Base-by-base conservation (phyloP, 2,329 filamentous ascomycete genomes). In the Monosporascus sp. region DNA sequence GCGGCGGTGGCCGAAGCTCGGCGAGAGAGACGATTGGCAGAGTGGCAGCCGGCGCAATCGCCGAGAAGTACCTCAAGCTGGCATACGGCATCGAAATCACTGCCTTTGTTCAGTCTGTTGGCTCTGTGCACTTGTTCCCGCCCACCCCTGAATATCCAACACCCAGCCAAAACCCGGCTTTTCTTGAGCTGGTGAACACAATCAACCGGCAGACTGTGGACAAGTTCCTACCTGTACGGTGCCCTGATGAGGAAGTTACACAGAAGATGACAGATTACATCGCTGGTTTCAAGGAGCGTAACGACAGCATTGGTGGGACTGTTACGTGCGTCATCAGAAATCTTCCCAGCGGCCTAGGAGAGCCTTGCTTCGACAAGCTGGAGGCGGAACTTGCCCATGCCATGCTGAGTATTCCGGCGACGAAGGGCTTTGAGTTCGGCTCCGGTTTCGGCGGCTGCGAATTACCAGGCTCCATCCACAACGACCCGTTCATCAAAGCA, bases 21-120 rank as follows among this genome's bases (percentile, higher is more conserved):
- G 94, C 94, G n/a, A 81, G 93, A 60, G 93, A 97, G 80, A 97
- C 93, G 11, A 96, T 97, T 68, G 91, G 88, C 59, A 84, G 93
- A 62, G 93, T 97, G 22, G 92, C 93, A 49, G 92, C 92, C 20
- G 91, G 92, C 54, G 89, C 91, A 44, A 91, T 97, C 63, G 91
- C 91, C 38, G 93, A 99, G 71, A 96, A 97, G 72, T 97, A 93
- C 77, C 81, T 97, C 37, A 79, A 76, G 56, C 78, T 91, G 52
- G 83, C 88, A 31, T 88, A 96, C 71, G 88, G 88, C 58, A 81
- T 97, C 60, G 90, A 97, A 75, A 96, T 97, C 64, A 87, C 94
- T 52, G 90, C 92, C 60, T 97, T 93, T 68, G 90, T 91, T 58
- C 86, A 90, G 49, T 93, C 88, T 7, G 89, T 97, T 53, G 93